Conservation (phyloP, 306 rosid genomes). For the peach (Prunus persica) region DNA sequence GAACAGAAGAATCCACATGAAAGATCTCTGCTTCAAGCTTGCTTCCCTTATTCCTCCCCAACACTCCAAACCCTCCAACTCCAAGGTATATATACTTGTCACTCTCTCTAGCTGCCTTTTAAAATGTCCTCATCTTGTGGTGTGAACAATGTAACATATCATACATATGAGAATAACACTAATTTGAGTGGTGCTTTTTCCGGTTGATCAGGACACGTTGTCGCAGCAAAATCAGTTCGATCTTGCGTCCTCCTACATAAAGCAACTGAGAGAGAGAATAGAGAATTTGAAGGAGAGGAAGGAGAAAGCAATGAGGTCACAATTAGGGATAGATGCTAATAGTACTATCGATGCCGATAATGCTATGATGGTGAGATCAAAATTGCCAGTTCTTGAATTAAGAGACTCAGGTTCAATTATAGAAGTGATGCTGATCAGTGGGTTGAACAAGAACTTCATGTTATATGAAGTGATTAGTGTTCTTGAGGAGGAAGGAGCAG, state of each 20-base stretch:
- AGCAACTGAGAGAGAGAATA: constrained; percentile 43
- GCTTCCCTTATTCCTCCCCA: constrained; percentile 55
- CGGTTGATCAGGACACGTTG: constrained; percentile 25
- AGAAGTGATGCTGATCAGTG: constrained; percentile 53
- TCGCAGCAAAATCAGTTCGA: constrained; percentile 59
- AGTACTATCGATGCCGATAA: neutral
- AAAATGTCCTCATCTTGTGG: no score
- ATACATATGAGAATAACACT: neutral
- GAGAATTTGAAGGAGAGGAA: constrained; percentile 44
- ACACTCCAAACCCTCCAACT: constrained; percentile 21
- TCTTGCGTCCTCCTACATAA: constrained; percentile 46
- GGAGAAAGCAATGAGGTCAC: constrained; percentile 29
- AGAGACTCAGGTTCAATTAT: constrained; percentile 48
- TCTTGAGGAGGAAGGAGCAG: constrained; percentile 72
- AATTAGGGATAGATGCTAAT: neutral
- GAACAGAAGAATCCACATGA: constrained; percentile 73
- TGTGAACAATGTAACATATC: no score
- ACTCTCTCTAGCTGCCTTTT: neutral
- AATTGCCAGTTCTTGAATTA: constrained; percentile 46
- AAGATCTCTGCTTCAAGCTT: constrained; percentile 60
- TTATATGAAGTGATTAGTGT: constrained; percentile 45
- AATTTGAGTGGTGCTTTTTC: neutral
- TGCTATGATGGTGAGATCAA: neutral
- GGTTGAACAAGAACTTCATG: constrained; percentile 49
- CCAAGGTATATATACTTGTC: constrained; percentile 36